A percentile compares a stretch with the other conserved stretches of the same genome.
phyloP scores from a whole-genome alignment of 1,284 basidiomycete species.

The Blastosporella zonata region DNA sequence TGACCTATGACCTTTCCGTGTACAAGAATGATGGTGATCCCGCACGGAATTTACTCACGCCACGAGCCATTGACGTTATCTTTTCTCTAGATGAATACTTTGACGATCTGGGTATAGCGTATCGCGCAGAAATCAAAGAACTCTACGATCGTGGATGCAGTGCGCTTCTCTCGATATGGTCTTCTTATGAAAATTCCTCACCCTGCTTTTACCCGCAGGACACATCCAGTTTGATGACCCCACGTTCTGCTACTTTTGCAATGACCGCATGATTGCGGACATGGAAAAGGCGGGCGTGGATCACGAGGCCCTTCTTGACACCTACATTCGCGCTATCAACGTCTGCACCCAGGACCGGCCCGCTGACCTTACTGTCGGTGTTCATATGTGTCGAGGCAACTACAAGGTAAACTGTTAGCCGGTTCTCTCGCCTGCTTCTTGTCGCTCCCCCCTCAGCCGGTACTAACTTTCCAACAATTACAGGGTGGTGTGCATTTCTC shows the following conservation, averaged over 20 bases:
- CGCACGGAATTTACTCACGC: background rate
- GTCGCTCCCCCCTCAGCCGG: background rate
- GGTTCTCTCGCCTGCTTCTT: background rate
- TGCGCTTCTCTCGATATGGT: slow-evolving; percentile 29
- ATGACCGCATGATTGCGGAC: slow-evolving; percentile 55
- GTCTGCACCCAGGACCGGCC: slow-evolving; percentile 58
- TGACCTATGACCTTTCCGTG: slow-evolving; percentile 55
- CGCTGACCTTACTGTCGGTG: slow-evolving; percentile 60
- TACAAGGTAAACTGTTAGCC: slow-evolving; percentile 44
- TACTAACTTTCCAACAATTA: background rate
- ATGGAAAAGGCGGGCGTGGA: slow-evolving; percentile 63
- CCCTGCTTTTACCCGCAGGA: slow-evolving; percentile 31
- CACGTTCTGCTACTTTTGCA: slow-evolving; percentile 67
- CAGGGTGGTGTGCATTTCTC: slow-evolving; percentile 64
- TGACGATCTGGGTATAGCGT: slow-evolving; percentile 67
- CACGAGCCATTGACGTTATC: background rate
- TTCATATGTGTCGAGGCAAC: slow-evolving; percentile 82
- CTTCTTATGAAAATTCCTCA: background rate
- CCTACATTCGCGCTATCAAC: slow-evolving; percentile 72
- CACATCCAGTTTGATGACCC: slow-evolving; percentile 78
- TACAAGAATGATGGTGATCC: slow-evolving; percentile 58
- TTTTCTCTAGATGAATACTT: slow-evolving; percentile 61
- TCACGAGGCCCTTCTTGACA: slow-evolving; percentile 60
- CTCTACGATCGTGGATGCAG: slow-evolving; percentile 75
- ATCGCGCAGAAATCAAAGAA: slow-evolving; percentile 68